These are phyloP conservation scores for Trichoderma semiorbis DNA, from an alignment of 2,329 filamentous ascomycete genomes.

Conservation along the genomic window DNA sequence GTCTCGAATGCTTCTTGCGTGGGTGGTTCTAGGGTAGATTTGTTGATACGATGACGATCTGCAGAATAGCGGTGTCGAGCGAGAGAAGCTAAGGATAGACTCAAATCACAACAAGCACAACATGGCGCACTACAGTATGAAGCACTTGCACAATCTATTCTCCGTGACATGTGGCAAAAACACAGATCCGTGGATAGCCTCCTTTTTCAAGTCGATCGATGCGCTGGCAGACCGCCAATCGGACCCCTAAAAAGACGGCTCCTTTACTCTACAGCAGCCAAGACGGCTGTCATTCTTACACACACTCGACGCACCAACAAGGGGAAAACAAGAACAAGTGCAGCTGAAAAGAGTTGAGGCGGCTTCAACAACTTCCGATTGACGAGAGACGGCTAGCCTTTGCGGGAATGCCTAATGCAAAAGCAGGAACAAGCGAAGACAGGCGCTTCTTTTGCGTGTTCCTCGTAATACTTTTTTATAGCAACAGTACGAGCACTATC, in stretches of 20 bases:
- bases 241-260: background rate
- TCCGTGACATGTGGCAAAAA: background rate
- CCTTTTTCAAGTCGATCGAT: background rate
- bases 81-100: background rate
- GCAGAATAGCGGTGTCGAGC: background rate
- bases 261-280: background rate
- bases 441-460: background rate
- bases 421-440: background rate
- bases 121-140: background rate
- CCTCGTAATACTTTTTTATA: background rate
- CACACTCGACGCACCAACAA: background rate
- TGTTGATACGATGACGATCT: background rate
- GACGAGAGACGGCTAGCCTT: background rate
- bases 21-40: background rate
- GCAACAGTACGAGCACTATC: background rate
- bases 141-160: background rate
- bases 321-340: background rate
- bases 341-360: background rate
- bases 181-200: background rate
- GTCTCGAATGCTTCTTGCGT: background rate
- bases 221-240: conserved; percentile 9
- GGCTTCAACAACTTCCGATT: background rate
- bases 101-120: background rate
- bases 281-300: background rate
- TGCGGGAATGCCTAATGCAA: background rate